Evolutionary conservation across 2,329 filamentous ascomycete species (phyloP).

Genomic region (Fusarium sp.): DNA sequence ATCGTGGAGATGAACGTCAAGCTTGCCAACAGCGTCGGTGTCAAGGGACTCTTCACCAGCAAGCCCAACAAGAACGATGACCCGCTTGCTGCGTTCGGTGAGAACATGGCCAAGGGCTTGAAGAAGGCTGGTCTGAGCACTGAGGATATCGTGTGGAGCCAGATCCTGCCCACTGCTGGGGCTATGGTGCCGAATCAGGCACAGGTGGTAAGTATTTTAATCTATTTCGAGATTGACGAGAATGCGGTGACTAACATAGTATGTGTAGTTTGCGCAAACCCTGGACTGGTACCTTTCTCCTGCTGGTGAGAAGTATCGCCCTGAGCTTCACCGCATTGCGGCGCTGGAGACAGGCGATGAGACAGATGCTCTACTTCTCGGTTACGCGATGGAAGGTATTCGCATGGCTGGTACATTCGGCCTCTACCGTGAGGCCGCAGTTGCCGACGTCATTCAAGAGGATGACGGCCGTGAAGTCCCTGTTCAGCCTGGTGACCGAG

Average conservation of each 20-base stretch:
- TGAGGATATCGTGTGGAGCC: constrained; percentile 76
- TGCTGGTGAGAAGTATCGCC: constrained; percentile 64
- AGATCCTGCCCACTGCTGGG: constrained; percentile 74
- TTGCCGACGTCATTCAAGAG: constrained; percentile 58
- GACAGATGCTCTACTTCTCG: constrained; percentile 71
- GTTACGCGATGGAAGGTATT: constrained; percentile 78
- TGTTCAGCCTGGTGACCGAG: constrained; percentile 66
- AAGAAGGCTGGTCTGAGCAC: constrained; percentile 70
- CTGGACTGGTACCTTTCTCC: constrained; percentile 77
- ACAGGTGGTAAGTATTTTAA: constrained; percentile 63
- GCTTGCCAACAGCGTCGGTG: constrained; percentile 56
- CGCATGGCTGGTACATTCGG: constrained; percentile 73
- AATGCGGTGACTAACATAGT: constrained; percentile 30
- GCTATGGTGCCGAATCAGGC: constrained; percentile 78
- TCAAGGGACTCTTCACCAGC: constrained; percentile 62
- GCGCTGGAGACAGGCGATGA: constrained; percentile 64
- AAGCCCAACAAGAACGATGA: constrained; percentile 62
- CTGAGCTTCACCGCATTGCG: constrained; percentile 71
- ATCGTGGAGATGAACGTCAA: constrained; percentile 74
- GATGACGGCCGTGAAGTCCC: constrained; percentile 63
- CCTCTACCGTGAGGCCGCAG: constrained; percentile 67
- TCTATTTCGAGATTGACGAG: not conserved
- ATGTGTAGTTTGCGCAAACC: constrained; percentile 71
- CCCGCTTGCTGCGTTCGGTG: constrained; percentile 71
- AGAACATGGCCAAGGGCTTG: constrained; percentile 72